Evolutionary conservation across 129 eudicot species (phyloP).

Genomic region (Centella asiatica): DNA sequence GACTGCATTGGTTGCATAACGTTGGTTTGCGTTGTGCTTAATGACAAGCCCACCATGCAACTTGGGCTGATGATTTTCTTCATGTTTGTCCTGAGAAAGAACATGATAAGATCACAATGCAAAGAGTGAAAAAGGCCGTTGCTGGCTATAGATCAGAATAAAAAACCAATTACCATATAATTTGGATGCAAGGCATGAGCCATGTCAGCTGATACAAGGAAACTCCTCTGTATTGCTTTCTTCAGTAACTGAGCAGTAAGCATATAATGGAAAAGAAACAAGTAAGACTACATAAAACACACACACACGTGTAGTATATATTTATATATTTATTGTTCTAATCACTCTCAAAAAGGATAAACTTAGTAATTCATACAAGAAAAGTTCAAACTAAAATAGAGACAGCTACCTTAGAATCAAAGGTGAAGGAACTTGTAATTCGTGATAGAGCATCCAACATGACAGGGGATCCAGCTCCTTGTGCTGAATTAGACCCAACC

Average conservation of each 20-base stretch:
- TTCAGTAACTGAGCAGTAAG: conserved; percentile 43
- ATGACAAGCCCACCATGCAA: conserved; percentile 91
- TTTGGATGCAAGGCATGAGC: conserved; percentile 99
- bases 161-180: conserved; percentile 49
- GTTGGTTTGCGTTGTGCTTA: conserved; percentile 93
- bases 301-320: too few relatives aligned
- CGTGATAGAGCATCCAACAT: conserved; percentile 87
- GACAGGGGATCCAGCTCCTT: conserved; percentile 99
- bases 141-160: not conserved
- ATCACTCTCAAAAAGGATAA: not conserved
- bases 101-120: conserved; percentile 1
- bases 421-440: conserved; percentile 58
- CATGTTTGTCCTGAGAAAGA: conserved; percentile 79
- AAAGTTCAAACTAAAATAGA: not conserved
- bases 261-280: not conserved
- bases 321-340: not conserved
- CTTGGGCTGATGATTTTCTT: conserved; percentile 97
- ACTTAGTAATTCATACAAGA: not conserved
- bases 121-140: not conserved
- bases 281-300: too few relatives aligned
- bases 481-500: conserved; percentile 95
- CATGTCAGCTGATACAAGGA: conserved; percentile 95
- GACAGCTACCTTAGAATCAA: conserved; percentile 50
- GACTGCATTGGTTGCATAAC: conserved; percentile 92
- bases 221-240: conserved; percentile 77